phyloP scores from a whole-genome alignment of 495 filamentous ascomycete species.

The Aspergillus bertholletiae region DNA sequence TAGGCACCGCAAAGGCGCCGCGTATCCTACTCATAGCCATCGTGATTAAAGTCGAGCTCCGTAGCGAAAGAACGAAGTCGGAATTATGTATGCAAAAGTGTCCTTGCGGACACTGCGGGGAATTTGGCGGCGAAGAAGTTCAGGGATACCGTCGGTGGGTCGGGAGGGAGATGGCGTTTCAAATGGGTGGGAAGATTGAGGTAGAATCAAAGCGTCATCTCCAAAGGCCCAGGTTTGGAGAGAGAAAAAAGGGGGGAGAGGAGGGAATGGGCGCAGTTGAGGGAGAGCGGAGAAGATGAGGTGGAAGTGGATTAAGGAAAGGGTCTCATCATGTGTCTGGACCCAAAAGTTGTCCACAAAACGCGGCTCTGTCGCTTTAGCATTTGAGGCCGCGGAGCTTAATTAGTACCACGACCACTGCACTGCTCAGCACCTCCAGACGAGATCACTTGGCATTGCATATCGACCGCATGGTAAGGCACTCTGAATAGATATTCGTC shows the following conservation, averaged over 20 bases:
- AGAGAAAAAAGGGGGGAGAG: constrained; percentile 4
- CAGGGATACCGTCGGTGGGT: constrained; percentile 25
- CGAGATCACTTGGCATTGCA: not conserved
- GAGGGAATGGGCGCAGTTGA: constrained; percentile 2
- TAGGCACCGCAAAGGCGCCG: constrained; percentile 85
- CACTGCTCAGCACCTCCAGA: not conserved
- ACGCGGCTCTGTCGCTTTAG: constrained; percentile 19
- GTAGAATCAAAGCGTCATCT: not conserved
- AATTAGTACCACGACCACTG: constrained; percentile 2
- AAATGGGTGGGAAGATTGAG: not conserved
- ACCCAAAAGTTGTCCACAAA: constrained; percentile 43
- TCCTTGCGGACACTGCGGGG: constrained; percentile 37
- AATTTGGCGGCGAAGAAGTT: constrained; percentile 23
- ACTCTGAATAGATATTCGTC: too few species aligned
- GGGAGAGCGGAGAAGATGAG: constrained; percentile 18
- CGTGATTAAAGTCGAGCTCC: constrained; percentile 45
- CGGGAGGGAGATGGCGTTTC: constrained; percentile 4
- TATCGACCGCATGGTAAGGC: too few species aligned
- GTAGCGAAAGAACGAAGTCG: constrained; percentile 22
- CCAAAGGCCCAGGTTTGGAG: not conserved
- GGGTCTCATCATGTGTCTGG: constrained; percentile 23
- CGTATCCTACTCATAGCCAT: constrained; percentile 97
- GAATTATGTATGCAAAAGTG: constrained; percentile 19
- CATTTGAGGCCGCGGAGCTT: constrained; percentile 21
- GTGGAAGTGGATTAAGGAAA: constrained; percentile 14